Percentiles rank a stretch among this genome's conserved stretches.
Conservation (phyloP, 805 yeast species). For the Teunomyces cretensis region DNA sequence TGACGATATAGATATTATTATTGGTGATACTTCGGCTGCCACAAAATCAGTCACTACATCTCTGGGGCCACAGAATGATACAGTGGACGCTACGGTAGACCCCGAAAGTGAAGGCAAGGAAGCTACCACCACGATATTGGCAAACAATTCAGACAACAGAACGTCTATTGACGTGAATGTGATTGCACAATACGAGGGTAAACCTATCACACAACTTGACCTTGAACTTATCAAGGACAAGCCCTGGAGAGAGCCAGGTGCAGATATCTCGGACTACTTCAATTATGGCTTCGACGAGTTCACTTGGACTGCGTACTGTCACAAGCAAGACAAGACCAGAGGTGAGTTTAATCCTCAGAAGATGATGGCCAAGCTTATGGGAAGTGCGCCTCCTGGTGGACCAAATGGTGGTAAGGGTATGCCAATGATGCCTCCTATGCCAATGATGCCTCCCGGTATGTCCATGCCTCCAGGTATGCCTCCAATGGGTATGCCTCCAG, state of each 20-base stretch:
- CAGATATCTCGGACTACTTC: conserved; percentile 90
- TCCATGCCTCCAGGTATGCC: conserved; percentile 14
- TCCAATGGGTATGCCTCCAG: conserved; percentile 7
- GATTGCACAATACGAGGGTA: conserved; percentile 74
- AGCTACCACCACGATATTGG: conserved; percentile 37
- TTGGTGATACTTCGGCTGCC: conserved; percentile 39
- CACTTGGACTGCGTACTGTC: conserved; percentile 91
- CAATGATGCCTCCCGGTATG: conserved; percentile 17
- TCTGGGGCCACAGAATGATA: conserved; percentile 27
- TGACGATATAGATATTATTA: conserved; percentile 81
- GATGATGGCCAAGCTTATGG: conserved; percentile 62
- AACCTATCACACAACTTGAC: conserved; percentile 77
- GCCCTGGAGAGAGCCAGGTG: conserved; percentile 99
- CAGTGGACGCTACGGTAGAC: conserved; percentile 25
- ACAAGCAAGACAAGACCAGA: conserved; percentile 79
- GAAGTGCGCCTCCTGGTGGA: conserved; percentile 24
- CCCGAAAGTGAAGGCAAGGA: conserved; percentile 22
- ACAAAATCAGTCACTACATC: conserved; percentile 20
- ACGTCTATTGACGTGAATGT: conserved; percentile 64
- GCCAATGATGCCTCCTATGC: conserved; percentile 26
- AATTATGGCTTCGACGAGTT: conserved; percentile 96
- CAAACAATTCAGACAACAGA: conserved; percentile 33
- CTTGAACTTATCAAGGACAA: conserved; percentile 83
- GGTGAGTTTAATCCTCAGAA: conserved; percentile 83
- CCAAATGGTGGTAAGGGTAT: conserved; percentile 9